Percentiles rank a stretch among this genome's conserved stretches.
phyloP scores from a whole-genome alignment of 371 early-diverging fungal species.

The Mucor mucedo region DNA sequence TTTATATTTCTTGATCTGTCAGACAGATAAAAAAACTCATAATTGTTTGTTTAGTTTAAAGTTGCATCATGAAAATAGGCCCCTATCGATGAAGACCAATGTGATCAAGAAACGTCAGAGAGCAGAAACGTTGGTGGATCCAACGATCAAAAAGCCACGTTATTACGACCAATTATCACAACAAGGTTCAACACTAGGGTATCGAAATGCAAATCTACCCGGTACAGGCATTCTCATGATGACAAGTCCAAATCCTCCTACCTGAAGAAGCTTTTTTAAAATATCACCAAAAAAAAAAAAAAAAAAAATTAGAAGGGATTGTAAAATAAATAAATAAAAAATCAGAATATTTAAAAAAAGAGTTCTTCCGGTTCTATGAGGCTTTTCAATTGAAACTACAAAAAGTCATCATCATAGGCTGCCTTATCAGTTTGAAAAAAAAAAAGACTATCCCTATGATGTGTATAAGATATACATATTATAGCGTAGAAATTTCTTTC shows the following conservation, averaged over 20 bases:
- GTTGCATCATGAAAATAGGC: slow-evolving; percentile 85
- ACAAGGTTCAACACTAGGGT: slow-evolving; percentile 3
- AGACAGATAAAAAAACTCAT: neutral
- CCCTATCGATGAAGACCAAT: slow-evolving; percentile 79
- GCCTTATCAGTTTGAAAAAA: too few species aligned
- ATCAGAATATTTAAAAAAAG: too few species aligned
- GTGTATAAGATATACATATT: too few species aligned
- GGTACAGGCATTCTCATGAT: slow-evolving; percentile 35
- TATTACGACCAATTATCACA: slow-evolving; percentile 24
- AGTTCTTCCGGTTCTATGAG: too few species aligned
- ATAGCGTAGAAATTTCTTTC: too few species aligned
- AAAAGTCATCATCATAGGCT: too few species aligned
- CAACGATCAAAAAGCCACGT: slow-evolving; percentile 19
- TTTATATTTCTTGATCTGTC: slow-evolving; percentile 4
- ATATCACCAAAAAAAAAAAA: too few species aligned
- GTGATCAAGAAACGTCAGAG: slow-evolving; percentile 85
- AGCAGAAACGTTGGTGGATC: slow-evolving; percentile 50
- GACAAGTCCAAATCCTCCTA: slow-evolving; percentile 2
- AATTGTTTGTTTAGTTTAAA: slow-evolving; percentile 55
- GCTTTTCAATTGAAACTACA: too few species aligned
- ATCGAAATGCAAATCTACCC: slow-evolving; percentile 22
- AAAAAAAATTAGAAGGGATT: too few species aligned
- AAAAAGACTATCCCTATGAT: too few species aligned
- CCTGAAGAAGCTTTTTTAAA: neutral
- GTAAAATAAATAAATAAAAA: too few species aligned